phyloP scores from a whole-genome alignment of 2,329 filamentous ascomycete genomes.

The Ophiostoma piceae region DNA sequence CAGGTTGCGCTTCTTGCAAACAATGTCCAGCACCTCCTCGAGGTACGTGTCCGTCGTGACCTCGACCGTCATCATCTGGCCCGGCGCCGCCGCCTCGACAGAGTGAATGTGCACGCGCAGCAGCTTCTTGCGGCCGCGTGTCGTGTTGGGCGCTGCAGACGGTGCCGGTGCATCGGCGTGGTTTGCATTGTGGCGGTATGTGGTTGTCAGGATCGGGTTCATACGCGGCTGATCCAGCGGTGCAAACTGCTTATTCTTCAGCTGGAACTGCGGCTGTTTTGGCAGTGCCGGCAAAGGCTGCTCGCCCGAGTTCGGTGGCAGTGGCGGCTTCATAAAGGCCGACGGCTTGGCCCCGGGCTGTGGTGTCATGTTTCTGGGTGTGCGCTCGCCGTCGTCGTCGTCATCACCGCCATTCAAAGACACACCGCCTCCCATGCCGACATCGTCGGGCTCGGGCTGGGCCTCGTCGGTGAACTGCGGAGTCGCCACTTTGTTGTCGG shows the following conservation, averaged over 20 bases:
- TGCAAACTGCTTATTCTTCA: constrained; percentile 16
- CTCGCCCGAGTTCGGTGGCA: background rate
- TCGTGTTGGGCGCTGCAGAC: constrained; percentile 40
- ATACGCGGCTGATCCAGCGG: constrained; percentile 37
- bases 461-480: constrained; percentile 59
- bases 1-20: constrained; percentile 70
- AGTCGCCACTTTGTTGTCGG: constrained; percentile 63
- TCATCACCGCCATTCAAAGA: constrained; percentile 15
- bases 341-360: constrained; percentile 27
- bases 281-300: background rate
- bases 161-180: constrained; percentile 55
- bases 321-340: background rate
- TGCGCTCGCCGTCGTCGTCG: constrained; percentile 28
- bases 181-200: constrained; percentile 50
- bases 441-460: background rate
- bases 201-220: constrained; percentile 60
- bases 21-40: constrained; percentile 71
- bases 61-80: constrained; percentile 67
- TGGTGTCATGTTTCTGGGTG: constrained; percentile 47
- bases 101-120: constrained; percentile 67
- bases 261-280: background rate
- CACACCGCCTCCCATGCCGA: background rate
- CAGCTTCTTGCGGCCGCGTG: constrained; percentile 62
- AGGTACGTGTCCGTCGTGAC: constrained; percentile 80
- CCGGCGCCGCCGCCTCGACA: constrained; percentile 62